These are phyloP conservation scores for Gossypium gossypioides DNA, from an alignment of 441 rosid genomes.

Conservation along the genomic window DNA sequence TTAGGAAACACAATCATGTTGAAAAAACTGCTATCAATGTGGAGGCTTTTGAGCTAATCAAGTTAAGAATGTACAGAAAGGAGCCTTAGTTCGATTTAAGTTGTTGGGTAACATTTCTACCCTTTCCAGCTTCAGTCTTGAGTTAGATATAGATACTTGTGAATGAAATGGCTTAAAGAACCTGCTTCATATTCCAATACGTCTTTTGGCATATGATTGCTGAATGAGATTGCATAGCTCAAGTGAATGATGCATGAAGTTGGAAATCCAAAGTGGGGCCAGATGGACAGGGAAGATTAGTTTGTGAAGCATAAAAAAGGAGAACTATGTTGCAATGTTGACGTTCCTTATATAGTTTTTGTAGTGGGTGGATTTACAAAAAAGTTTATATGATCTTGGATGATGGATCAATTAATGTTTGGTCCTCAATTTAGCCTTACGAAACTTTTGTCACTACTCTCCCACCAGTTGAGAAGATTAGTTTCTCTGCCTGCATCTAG, in stretches of 20 bases:
- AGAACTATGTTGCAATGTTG: background rate
- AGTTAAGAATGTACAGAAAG: slow-evolving; percentile 32
- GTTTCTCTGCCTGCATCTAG: background rate
- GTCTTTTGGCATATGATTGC: background rate
- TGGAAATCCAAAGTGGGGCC: slow-evolving; percentile 8
- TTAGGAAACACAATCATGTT: slow-evolving; percentile 24
- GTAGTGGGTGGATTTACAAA: background rate
- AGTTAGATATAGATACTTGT: background rate
- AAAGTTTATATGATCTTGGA: background rate
- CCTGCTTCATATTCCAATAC: background rate
- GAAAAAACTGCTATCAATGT: slow-evolving; percentile 31
- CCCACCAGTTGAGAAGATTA: background rate
- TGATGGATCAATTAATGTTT: background rate
- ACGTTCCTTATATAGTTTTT: background rate
- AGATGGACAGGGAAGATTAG: background rate
- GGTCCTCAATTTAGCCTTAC: background rate
- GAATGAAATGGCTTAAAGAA: background rate
- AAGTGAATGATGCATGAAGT: slow-evolving; percentile 7
- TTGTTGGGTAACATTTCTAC: slow-evolving; percentile 12
- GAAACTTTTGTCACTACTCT: background rate
- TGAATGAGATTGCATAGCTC: background rate
- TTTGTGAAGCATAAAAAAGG: background rate
- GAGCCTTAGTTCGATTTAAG: slow-evolving; percentile 17
- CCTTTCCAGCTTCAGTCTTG: background rate
- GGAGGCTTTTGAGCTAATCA: slow-evolving; percentile 33